A percentile compares a stretch with the other conserved stretches of the same genome.
Evolutionary conservation across 495 filamentous ascomycete species (phyloP).

Genomic region (Daldinia grandis): DNA sequence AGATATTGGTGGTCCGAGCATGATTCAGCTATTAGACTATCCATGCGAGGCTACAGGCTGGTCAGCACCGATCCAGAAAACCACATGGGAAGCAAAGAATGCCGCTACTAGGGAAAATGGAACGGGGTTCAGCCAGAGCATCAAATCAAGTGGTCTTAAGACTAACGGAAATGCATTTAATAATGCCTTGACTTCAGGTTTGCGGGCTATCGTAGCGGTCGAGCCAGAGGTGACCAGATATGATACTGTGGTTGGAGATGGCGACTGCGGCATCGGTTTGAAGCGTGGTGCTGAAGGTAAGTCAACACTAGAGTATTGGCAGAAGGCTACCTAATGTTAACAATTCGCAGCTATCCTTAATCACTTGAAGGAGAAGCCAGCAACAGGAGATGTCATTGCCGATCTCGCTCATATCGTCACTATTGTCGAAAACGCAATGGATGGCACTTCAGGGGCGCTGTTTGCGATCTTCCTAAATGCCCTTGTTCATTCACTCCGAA

Average conservation of each 20-base stretch:
- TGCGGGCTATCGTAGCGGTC: conserved; percentile 74
- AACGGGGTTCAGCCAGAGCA: conserved; percentile 53
- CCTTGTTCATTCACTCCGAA: conserved; percentile 76
- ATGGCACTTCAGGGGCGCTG: conserved; percentile 93
- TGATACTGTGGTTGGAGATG: conserved; percentile 93
- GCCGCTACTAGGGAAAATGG: conserved; percentile 53
- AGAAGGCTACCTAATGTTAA: conserved; percentile 1
- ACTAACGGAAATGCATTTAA: conserved; percentile 67
- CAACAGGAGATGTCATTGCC: conserved; percentile 73
- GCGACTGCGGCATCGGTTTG: conserved; percentile 91
- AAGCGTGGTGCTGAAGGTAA: conserved; percentile 86
- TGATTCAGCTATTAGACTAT: conserved; percentile 88
- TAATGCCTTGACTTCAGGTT: conserved; percentile 68
- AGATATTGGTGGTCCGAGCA: conserved; percentile 77
- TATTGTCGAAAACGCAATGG: conserved; percentile 90
- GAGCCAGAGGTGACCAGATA: conserved; percentile 88
- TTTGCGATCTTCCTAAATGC: conserved; percentile 97
- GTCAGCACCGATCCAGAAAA: conserved; percentile 74
- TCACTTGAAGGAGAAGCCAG: conserved; percentile 64
- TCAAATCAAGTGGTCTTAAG: conserved; percentile 74
- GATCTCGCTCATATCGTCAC: conserved; percentile 79
- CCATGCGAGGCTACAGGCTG: conserved; percentile 87
- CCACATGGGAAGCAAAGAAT: conserved; percentile 65
- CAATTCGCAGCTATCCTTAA: conserved; percentile 67
- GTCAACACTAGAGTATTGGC: conserved; percentile 22